Base-by-base conservation (phyloP, 352 stramenopile species). In the Halophytophthora polymorphica region DNA sequence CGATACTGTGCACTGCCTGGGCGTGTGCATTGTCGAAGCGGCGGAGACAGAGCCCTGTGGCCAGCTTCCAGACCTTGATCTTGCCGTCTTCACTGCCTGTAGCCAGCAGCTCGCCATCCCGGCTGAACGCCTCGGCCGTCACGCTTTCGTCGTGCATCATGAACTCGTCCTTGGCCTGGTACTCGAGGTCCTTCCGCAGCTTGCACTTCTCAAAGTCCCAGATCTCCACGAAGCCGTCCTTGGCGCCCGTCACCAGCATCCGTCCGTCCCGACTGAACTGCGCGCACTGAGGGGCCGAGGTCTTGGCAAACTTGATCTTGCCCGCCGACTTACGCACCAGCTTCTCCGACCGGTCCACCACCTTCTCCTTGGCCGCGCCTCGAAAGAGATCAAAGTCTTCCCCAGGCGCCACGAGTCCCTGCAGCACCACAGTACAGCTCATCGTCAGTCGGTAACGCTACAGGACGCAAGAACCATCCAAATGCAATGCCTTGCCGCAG, bases 181-280 rank as follows among this genome's bases (percentile, higher is more conserved):
- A 98, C n/a, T 84, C 71, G 15, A 98, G 67, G 64, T 98, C 93
- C 56, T 93, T 96, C 17, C 87, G 73, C 43, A 97, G 54, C 33
- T 82, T 85, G 55, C 86, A 96, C 42, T 93, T 96, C 38, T 97
- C 86, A 53, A 79, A 70, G 67, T 97, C 88, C 91, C 91, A 98
- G 35, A 96, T 80, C 63, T 98, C 95, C 29, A 98, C 82, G 54
- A 98, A 96, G 5, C 93, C 93, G 64, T 98, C 95, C 39, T 96
- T 97, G 0, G 87, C 87, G n/a, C 91, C 93, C 3, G 90, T 98
- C 8, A 97, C 83, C 3, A 98, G 72, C 64, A 92, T 89, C 17
- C 71, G 70, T 21, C 88, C 90, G 54, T 97, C 87, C 0, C 77
- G 71, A 68, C 86, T 89, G 64, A 98, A 98, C 39, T 83, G 69